Conservation (phyloP, 2,329 filamentous ascomycete genomes). For the Fusarium torulosum region DNA sequence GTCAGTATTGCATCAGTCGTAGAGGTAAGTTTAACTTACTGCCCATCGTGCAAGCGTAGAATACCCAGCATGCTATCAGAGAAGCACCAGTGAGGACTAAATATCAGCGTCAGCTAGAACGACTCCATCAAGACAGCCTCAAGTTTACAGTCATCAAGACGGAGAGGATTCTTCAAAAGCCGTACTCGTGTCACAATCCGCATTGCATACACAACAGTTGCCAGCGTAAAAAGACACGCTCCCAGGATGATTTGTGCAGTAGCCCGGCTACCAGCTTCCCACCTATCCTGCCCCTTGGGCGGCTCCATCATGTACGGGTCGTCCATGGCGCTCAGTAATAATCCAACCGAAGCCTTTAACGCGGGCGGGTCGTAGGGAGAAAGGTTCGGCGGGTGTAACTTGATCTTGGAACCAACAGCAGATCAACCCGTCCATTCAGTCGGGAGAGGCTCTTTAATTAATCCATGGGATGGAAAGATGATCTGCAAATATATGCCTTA, state of each 20-base stretch:
- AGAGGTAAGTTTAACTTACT: constrained; percentile 10
- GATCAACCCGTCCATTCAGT: no score
- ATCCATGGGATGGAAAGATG: neutral
- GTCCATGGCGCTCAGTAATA: constrained; percentile 5
- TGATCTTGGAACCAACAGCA: neutral
- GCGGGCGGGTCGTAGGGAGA: neutral
- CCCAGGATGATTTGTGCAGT: constrained; percentile 30
- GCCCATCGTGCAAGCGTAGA: constrained; percentile 44
- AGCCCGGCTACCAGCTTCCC: constrained; percentile 29
- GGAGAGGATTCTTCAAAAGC: constrained; percentile 32
- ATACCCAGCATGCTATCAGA: constrained; percentile 39
- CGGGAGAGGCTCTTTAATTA: neutral
- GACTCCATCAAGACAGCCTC: fast-evolving
- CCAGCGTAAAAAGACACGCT: constrained; percentile 33
- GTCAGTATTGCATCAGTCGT: neutral
- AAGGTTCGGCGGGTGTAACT: neutral
- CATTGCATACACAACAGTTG: constrained; percentile 29
- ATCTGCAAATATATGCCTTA: constrained; percentile 27
- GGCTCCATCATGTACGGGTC: constrained; percentile 41
- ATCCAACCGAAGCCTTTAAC: neutral
- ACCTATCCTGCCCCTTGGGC: constrained; percentile 32
- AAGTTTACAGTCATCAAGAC: constrained; percentile 28
- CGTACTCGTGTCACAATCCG: constrained; percentile 30
- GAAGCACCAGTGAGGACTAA: constrained; percentile 36
- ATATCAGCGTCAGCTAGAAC: neutral